These are phyloP conservation scores for Thielaviopsis euricoi DNA, from an alignment of 2,329 filamentous ascomycete species.

Conservation along the genomic window DNA sequence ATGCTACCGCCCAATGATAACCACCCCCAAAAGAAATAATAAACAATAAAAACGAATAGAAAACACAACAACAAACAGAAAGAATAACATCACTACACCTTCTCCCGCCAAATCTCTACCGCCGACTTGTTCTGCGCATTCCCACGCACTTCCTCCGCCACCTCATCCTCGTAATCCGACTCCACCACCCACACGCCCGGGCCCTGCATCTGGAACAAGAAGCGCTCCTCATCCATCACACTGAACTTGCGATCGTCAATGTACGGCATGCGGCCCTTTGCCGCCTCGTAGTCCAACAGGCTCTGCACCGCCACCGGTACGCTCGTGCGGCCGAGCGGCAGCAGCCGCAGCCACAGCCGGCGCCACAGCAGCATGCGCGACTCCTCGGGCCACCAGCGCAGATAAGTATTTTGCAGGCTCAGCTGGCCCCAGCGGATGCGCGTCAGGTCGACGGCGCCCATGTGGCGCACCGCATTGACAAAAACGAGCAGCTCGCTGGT, in stretches of 20 bases:
- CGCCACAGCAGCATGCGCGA: conserved; percentile 8
- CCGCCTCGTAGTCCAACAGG: conserved; percentile 8
- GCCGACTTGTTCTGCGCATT: not conserved
- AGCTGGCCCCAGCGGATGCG: conserved; percentile 5
- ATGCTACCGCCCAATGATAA: no score
- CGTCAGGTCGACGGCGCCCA: conserved; percentile 1
- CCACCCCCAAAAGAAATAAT: not conserved
- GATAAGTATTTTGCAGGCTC: not conserved
- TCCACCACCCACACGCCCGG: conserved; percentile 6
- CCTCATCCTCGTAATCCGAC: conserved; percentile 1
- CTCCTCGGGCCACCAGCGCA: conserved; percentile 2
- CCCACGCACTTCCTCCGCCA: not conserved
- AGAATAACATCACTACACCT: not conserved
- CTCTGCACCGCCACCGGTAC: conserved; percentile 4
- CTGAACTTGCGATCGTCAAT: conserved; percentile 5
- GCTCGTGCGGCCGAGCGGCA: conserved; percentile 1
- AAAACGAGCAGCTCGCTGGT: conserved; percentile 1
- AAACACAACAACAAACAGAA: not conserved
- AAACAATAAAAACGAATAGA: not conserved
- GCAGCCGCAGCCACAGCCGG: conserved; percentile 3
- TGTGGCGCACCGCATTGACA: conserved; percentile 5
- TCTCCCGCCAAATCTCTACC: not conserved
- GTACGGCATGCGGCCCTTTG: conserved; percentile 4
- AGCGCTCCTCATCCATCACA: conserved; percentile 4
- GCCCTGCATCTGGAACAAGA: conserved; percentile 6